Evolutionary conservation across 805 yeast genomes (phyloP), one percentile per base, ranked within the genome.

Genomic region (Starmerella vitae): DNA sequence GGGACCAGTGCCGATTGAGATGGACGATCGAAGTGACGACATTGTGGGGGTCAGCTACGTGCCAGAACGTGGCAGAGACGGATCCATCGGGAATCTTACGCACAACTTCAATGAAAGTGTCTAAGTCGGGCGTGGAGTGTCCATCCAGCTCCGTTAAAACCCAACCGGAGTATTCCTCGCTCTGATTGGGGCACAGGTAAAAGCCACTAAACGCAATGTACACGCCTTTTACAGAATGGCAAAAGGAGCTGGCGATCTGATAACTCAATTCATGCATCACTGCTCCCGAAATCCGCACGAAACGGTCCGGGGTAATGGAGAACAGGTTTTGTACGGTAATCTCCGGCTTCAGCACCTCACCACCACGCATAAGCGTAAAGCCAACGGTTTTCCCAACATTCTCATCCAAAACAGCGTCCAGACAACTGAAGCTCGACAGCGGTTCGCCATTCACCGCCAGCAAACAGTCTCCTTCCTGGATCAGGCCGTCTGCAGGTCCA

Each of bases 391-490:
- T 50, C 10, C 78, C 91, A 18, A 86, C 78, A 41, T 66, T 69
- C 1, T 67, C 66, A 60, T 86, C 96, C 35, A 85, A 65, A 20
- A 83, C 76, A 40, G 77, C 84, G 52, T 86, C 96, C n/a, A 83
- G 80, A 38, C 72, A 71, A 27, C 82, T 71, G 54, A 85, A 86
- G 3, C 81, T 70, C 1, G 80, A 66, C 27, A 86, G 72, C 17
- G 66, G 60, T 37, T 63, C 63, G 15, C 72, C 83, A 50, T 83
- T 76, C 24, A 86, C 70, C 2, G 88, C 72, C 19, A 86, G 67
- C 44, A 86, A 62, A 30, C 80, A 74, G 56, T 86, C 96, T 41
- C 95, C 95, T 61, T 85, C 95, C 51, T 76, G 72, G 20, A 86
- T 70, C 30, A 66, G 57, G 0, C 67, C 69, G 53, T 76, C 78